A percentile compares a stretch with the other conserved stretches of the same genome.
Conservation (phyloP, 352 stramenopile species). For the Aphanomyces astaci region DNA sequence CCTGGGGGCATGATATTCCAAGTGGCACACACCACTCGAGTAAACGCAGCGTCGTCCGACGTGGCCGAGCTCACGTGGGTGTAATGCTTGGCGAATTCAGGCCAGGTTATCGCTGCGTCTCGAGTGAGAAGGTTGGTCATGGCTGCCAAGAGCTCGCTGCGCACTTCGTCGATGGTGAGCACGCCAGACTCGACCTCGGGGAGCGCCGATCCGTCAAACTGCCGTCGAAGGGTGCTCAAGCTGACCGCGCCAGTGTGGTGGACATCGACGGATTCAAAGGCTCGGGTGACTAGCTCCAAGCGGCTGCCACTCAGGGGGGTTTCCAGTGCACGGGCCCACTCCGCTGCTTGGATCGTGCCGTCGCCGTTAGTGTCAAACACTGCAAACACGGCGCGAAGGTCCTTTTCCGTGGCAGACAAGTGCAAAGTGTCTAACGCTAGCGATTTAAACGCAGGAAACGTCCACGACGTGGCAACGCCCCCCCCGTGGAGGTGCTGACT, state of each 20-base stretch:
- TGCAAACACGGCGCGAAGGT: constrained; percentile 25
- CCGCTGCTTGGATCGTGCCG: constrained; percentile 22
- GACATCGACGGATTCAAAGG: constrained; percentile 35
- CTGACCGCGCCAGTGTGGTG: constrained; percentile 32
- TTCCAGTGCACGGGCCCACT: constrained; percentile 26
- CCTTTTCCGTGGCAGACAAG: constrained; percentile 8
- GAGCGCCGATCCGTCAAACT: constrained; percentile 36
- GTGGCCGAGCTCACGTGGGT: background rate
- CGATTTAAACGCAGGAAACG: background rate
- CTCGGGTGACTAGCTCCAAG: background rate
- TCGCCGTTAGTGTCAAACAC: constrained; percentile 27
- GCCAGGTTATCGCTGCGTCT: background rate
- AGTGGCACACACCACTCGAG: background rate
- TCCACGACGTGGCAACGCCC: background rate
- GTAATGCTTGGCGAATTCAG: constrained; percentile 6
- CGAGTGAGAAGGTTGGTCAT: background rate
- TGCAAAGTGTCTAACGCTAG: background rate
- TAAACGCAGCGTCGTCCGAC: background rate
- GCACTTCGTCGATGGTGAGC: constrained; percentile 29
- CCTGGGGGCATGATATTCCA: background rate
- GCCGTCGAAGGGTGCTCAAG: constrained; percentile 30
- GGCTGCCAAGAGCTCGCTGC: constrained; percentile 32
- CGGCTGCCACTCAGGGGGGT: constrained; percentile 10
- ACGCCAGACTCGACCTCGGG: constrained; percentile 34
- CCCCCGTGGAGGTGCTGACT: background rate